Conservation (phyloP, 2,329 filamentous ascomycete genomes). For the Scedosporium aurantiacum region DNA sequence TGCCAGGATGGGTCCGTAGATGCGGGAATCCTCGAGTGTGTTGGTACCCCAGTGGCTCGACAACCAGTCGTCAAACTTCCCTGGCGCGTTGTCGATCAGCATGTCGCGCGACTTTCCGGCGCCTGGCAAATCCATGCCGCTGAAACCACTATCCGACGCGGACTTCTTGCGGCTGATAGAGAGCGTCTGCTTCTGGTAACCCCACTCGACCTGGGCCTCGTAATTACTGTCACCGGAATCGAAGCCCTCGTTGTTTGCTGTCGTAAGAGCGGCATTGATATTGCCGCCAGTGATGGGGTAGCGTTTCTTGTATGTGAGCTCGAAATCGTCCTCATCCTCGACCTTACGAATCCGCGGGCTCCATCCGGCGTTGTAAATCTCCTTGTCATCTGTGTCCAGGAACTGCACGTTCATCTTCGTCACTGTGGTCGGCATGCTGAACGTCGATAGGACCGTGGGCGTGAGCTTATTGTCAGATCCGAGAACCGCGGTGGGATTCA, state of each 20-base stretch:
- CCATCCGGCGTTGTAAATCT: constrained; percentile 23
- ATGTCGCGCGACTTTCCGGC: constrained; percentile 13
- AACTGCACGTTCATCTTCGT: constrained; percentile 26
- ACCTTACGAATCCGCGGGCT: constrained; percentile 24
- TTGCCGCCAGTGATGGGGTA: constrained; percentile 18
- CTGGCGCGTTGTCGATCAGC: constrained; percentile 17
- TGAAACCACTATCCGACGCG: constrained; percentile 14
- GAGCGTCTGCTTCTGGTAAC: constrained; percentile 24
- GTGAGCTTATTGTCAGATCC: constrained; percentile 18
- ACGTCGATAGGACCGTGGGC: constrained; percentile 17
- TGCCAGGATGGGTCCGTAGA: constrained; percentile 21
- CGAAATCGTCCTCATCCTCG: constrained; percentile 20
- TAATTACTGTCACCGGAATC: constrained; percentile 18
- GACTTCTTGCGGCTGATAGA: constrained; percentile 21
- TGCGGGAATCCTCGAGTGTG: constrained; percentile 14
- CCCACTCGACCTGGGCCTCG: constrained; percentile 25
- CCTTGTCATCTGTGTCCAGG: constrained; percentile 20
- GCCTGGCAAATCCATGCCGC: constrained; percentile 16
- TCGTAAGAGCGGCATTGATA: constrained; percentile 18
- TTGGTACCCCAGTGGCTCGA: constrained; percentile 16
- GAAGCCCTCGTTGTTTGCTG: constrained; percentile 22
- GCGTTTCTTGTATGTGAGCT: constrained; percentile 28
- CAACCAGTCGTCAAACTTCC: constrained; percentile 19
- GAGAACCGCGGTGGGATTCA: constrained; percentile 21
- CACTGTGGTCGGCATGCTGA: constrained; percentile 18